phyloP scores from a whole-genome alignment of 1,284 basidiomycete species.

The Ceraceosorus bombacis region DNA sequence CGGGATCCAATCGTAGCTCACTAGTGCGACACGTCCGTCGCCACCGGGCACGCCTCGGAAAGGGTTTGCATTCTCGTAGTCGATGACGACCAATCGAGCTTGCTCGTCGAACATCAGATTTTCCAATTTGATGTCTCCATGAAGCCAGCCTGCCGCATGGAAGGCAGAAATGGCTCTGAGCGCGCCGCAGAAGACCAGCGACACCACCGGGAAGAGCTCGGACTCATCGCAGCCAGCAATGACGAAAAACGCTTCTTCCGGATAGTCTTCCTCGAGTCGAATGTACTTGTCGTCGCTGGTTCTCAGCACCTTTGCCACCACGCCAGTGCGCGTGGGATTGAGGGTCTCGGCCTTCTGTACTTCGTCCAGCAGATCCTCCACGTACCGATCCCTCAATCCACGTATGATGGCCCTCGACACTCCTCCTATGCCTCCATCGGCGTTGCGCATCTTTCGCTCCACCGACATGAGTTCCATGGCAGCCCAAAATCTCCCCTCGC shows the following conservation, averaged over 20 bases:
- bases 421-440: slow-evolving; percentile 24
- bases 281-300: slow-evolving; percentile 42
- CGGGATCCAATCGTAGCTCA: slow-evolving; percentile 45
- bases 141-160: slow-evolving; percentile 43
- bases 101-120: slow-evolving; percentile 44
- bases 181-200: slow-evolving; percentile 35
- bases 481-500: slow-evolving; percentile 40
- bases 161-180: slow-evolving; percentile 32
- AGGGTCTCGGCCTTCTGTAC: slow-evolving; percentile 45
- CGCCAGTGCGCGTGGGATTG: slow-evolving; percentile 20
- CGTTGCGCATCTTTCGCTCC: slow-evolving; percentile 37
- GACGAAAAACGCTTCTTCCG: slow-evolving; percentile 46
- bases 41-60: slow-evolving; percentile 33
- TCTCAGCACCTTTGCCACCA: slow-evolving; percentile 28
- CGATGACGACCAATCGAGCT: slow-evolving; percentile 37
- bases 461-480: slow-evolving; percentile 47
- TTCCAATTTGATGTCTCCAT: slow-evolving; percentile 46
- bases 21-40: slow-evolving; percentile 38
- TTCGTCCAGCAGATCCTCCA: slow-evolving; percentile 44
- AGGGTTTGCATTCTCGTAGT: slow-evolving; percentile 46
- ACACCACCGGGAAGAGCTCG: slow-evolving; percentile 36
- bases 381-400: slow-evolving; percentile 29
- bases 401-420: slow-evolving; percentile 9
- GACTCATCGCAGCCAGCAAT: slow-evolving; percentile 43
- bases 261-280: slow-evolving; percentile 44